These are phyloP conservation scores for Bertia moriformis DNA, from an alignment of 2,329 filamentous ascomycete species.

Conservation along the genomic window DNA sequence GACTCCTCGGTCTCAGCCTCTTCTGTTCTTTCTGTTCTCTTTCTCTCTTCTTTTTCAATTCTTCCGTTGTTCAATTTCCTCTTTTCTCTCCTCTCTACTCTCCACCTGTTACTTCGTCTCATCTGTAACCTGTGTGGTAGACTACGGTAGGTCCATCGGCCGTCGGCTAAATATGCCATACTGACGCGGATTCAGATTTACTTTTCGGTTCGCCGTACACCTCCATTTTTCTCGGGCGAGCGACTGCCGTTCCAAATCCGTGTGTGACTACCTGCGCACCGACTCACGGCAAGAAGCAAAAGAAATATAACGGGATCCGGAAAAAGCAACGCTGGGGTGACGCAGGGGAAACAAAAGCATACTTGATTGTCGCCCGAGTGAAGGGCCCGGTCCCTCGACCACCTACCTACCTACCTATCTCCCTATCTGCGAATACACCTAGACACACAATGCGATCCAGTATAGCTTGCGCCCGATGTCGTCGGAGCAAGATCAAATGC, in stretches of 20 bases:
- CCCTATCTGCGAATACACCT: not conserved
- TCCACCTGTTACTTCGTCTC: not conserved
- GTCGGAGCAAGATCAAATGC: conserved; percentile 76
- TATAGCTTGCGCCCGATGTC: conserved; percentile 64
- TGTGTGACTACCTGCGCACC: not conserved
- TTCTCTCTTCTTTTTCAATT: not conserved
- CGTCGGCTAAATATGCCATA: too few species aligned
- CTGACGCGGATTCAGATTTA: too few species aligned
- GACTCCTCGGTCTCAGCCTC: not conserved
- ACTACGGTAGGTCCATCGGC: not conserved
- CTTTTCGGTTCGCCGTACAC: too few species aligned
- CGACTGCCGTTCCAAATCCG: too few species aligned
- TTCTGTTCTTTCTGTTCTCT: not conserved
- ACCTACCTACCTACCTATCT: not conserved
- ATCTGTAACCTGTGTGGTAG: not conserved
- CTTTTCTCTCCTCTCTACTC: not conserved
- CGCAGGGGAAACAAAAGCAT: too few species aligned
- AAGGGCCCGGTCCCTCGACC: not conserved
- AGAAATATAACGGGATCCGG: not conserved
- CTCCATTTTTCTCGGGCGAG: too few species aligned
- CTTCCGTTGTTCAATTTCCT: not conserved
- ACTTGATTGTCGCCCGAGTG: too few species aligned
- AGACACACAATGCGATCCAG: conserved; percentile 49
- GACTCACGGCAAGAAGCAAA: not conserved
- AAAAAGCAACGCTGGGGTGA: not conserved